Percentiles rank a stretch among this genome's conserved stretches.
Evolutionary conservation across 176 grass and related monocot species (phyloP).

Genomic region (Rhipidocladum racemiflorum): DNA sequence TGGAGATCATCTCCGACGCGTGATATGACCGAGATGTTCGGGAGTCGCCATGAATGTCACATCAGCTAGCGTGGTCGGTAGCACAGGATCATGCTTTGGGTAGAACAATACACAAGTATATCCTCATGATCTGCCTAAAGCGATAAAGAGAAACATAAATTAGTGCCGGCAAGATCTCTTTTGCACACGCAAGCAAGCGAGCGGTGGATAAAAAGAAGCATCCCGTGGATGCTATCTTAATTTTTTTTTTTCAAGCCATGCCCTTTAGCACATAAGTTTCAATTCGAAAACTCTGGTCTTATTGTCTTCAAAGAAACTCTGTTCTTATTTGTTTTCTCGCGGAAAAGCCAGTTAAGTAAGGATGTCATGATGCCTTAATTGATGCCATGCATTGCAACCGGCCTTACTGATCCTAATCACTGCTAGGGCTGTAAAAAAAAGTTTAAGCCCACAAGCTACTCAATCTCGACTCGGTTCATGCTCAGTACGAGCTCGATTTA

Average conservation of each 20-base stretch:
- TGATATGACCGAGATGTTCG: background rate
- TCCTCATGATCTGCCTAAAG: background rate
- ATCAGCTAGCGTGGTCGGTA: conserved; percentile 31
- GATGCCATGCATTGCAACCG: background rate
- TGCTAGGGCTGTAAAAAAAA: too few relatives aligned
- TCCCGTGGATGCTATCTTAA: too few relatives aligned
- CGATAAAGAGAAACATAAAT: background rate
- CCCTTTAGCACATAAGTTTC: background rate
- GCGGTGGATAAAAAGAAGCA: conserved; percentile 17
- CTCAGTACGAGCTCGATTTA: too few relatives aligned
- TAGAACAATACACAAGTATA: background rate
- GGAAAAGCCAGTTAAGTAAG: background rate
- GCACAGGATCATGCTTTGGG: background rate
- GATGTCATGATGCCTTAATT: background rate
- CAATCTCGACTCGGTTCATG: too few relatives aligned
- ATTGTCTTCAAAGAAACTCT: background rate
- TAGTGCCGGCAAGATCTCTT: background rate
- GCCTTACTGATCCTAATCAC: too few relatives aligned
- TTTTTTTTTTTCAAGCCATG: too few relatives aligned
- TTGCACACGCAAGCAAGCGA: background rate
- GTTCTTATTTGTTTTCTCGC: background rate
- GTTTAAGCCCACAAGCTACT: too few relatives aligned
- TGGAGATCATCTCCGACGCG: background rate
- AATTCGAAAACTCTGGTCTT: background rate
- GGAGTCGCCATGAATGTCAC: background rate